phyloP scores from a whole-genome alignment of 2,329 filamentous ascomycete species.

The Graphiopsis chlorocephala region DNA sequence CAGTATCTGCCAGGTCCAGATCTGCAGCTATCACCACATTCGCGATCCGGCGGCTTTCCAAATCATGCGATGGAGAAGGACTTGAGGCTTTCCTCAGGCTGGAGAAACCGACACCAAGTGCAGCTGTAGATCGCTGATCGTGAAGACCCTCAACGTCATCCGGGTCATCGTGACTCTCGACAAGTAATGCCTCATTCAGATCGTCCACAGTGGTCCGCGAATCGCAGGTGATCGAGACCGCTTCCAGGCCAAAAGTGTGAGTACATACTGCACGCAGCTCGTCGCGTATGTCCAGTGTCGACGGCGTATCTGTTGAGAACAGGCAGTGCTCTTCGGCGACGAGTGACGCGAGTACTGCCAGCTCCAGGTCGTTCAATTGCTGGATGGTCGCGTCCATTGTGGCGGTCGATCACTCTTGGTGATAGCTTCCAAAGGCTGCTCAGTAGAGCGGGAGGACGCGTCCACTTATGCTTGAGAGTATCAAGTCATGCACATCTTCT shows the following conservation, averaged over 20 bases:
- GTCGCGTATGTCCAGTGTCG: conserved; percentile 23
- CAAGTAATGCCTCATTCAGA: conserved; percentile 69
- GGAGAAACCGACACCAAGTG: neutral
- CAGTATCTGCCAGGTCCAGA: conserved; percentile 68
- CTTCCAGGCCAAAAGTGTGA: conserved; percentile 70
- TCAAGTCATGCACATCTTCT: neutral
- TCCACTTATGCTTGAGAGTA: neutral
- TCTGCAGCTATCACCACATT: conserved; percentile 81
- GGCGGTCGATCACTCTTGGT: neutral
- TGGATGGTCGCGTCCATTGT: conserved; percentile 54
- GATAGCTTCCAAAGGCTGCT: neutral
- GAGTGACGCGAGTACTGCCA: conserved; percentile 79
- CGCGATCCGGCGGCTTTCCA: conserved; percentile 61
- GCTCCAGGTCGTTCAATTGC: conserved; percentile 79
- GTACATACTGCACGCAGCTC: conserved; percentile 61
- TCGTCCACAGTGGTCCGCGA: conserved; percentile 73
- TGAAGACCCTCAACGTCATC: neutral
- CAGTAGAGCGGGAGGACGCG: neutral
- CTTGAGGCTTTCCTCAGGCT: conserved; percentile 2
- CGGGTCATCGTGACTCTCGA: neutral
- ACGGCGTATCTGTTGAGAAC: conserved; percentile 65
- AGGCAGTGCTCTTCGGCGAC: conserved; percentile 83
- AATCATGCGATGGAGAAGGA: conserved; percentile 18
- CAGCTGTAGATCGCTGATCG: neutral
- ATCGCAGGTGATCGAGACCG: conserved; percentile 69